Percentiles rank a stretch among this genome's conserved stretches.
Evolutionary conservation across 148 eudicot genomes (phyloP).

Genomic region (Rhododendron kiyosumense): DNA sequence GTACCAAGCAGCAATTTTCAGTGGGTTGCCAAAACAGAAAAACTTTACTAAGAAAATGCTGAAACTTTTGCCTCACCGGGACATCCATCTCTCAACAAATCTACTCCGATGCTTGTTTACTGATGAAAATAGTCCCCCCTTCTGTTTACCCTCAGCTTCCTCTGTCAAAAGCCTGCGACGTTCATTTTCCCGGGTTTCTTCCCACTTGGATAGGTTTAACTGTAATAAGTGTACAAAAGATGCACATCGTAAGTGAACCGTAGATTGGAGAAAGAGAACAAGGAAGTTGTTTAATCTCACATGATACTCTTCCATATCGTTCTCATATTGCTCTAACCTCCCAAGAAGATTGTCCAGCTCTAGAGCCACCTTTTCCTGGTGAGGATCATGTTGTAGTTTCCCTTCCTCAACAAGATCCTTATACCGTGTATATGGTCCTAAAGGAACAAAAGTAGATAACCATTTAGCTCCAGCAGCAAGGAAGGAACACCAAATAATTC

Average conservation of each 20-base stretch:
- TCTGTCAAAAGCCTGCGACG: constrained; percentile 61
- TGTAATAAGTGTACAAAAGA: constrained; percentile 14
- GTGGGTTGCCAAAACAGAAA: neutral
- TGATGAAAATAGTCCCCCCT: constrained; percentile 41
- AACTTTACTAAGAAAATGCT: neutral
- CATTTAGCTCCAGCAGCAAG: neutral
- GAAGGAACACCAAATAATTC: neutral
- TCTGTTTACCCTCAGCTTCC: constrained; percentile 74
- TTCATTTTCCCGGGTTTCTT: constrained; percentile 60
- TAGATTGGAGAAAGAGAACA: neutral
- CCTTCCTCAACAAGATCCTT: constrained; percentile 68
- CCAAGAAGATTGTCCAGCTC: constrained; percentile 68
- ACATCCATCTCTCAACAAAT: constrained; percentile 51
- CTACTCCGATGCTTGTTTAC: constrained; percentile 45
- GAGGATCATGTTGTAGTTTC: constrained; percentile 69
- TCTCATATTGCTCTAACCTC: constrained; percentile 75
- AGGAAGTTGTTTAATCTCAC: constrained; percentile 27
- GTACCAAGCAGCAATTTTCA: neutral
- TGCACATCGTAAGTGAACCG: constrained; percentile 12
- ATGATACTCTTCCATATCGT: constrained; percentile 79
- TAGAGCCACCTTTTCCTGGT: constrained; percentile 81
- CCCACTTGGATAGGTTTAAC: constrained; percentile 69
- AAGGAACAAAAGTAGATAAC: constrained; percentile 2
- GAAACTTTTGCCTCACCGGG: constrained; percentile 41
- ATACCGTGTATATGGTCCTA: constrained; percentile 69